Evolutionary conservation across 805 yeast species (phyloP).

Genomic region (Candida sanyiensis): DNA sequence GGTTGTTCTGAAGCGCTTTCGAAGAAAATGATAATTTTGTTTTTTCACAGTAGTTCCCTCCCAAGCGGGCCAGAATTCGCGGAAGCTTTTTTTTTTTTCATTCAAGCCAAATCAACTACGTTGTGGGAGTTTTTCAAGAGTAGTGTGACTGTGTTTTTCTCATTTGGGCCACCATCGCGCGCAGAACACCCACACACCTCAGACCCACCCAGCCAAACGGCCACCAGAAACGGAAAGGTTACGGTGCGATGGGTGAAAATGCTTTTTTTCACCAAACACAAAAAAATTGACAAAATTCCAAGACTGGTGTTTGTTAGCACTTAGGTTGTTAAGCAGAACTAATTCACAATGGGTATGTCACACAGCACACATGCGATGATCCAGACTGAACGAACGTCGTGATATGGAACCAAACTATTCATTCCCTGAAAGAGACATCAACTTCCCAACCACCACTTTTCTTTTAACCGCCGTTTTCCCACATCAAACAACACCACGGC

Average conservation of each 20-base stretch:
- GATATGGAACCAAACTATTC: neutral
- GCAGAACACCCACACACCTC: constrained; percentile 6
- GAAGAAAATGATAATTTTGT: constrained; percentile 20
- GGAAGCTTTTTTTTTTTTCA: neutral
- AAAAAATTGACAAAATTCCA: constrained; percentile 9
- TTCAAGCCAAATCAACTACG: no score
- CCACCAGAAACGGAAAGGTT: constrained; percentile 2
- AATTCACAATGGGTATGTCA: constrained; percentile 40
- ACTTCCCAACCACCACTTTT: no score
- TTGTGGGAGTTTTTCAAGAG: no score
- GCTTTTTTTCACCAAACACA: constrained; percentile 15
- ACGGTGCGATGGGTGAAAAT: constrained; percentile 2
- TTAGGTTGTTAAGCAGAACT: constrained; percentile 8
- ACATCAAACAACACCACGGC: no score
- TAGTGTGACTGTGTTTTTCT: constrained; percentile 10
- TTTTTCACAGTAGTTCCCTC: constrained; percentile 15
- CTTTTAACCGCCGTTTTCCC: no score
- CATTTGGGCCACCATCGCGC: neutral
- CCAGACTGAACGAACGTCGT: neutral
- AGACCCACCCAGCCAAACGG: neutral
- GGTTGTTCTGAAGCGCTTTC: constrained; percentile 15
- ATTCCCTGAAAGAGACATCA: constrained; percentile 59
- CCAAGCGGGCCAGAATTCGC: neutral
- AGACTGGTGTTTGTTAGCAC: constrained; percentile 3
- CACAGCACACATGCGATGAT: neutral